These are phyloP conservation scores for Pythium phragmitis DNA, from an alignment of 352 stramenopile genomes.

Conservation along the genomic window DNA sequence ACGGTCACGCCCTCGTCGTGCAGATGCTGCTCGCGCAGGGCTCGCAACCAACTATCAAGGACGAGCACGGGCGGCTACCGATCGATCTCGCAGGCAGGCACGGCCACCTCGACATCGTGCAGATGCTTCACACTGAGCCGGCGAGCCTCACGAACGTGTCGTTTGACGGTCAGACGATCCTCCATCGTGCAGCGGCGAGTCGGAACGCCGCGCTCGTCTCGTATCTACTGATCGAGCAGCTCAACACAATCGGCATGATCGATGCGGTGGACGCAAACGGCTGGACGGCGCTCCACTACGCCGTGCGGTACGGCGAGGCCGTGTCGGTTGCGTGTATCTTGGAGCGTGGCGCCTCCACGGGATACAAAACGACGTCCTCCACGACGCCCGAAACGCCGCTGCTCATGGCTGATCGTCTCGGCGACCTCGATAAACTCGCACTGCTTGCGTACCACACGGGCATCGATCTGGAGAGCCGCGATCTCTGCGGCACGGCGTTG, in stretches of 20 bases:
- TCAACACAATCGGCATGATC: background rate
- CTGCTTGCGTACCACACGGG: background rate
- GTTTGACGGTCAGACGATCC: background rate
- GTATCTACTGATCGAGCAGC: background rate
- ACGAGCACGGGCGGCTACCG: background rate
- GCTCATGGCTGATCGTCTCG: background rate
- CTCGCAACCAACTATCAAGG: background rate
- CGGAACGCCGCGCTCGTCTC: background rate
- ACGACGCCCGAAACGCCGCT: background rate
- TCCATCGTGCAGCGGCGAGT: conserved; percentile 5
- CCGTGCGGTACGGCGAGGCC: conserved; percentile 2
- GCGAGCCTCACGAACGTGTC: background rate
- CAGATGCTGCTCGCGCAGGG: background rate
- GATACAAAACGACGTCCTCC: background rate
- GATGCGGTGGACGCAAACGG: background rate
- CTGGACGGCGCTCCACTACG: conserved; percentile 5
- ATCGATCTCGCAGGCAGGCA: background rate
- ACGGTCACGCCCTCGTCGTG: background rate
- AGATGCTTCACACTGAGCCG: background rate
- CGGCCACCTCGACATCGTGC: conserved; percentile 1
- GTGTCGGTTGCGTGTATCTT: background rate
- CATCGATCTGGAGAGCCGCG: background rate
- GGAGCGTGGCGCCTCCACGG: background rate
- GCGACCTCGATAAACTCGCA: background rate
- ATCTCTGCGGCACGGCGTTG: background rate